Percentiles rank a stretch among this genome's conserved stretches.
These are phyloP conservation scores for Yarrowia sp. DNA, from an alignment of 805 yeast genomes.

Conservation along the genomic window DNA sequence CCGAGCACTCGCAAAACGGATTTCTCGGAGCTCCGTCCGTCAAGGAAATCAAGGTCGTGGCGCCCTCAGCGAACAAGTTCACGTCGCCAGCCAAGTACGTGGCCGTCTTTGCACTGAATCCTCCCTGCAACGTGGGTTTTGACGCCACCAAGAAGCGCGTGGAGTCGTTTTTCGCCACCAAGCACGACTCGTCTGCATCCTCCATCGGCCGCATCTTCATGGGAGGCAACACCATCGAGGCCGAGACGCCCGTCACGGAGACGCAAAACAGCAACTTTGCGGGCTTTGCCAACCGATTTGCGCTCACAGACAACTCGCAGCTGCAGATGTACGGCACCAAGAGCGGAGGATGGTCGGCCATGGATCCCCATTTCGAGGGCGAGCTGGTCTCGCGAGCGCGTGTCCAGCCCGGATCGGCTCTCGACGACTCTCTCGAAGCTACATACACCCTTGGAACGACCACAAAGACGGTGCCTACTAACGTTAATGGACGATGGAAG, in stretches of 20 bases:
- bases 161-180: not conserved
- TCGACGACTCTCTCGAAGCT: constrained; percentile 7
- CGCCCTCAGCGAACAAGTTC: constrained; percentile 1
- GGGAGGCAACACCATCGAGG: constrained; percentile 14
- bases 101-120: constrained; percentile 8
- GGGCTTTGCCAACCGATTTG: constrained; percentile 4
- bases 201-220: constrained; percentile 6
- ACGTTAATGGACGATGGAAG: constrained; percentile 16
- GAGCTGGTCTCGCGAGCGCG: constrained; percentile 5
- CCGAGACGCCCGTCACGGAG: not conserved
- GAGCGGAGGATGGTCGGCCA: constrained; percentile 18
- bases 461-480: not conserved
- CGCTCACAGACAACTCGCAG: constrained; percentile 12
- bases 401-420: not conserved
- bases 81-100: constrained; percentile 19
- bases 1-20: not conserved
- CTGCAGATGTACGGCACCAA: constrained; percentile 18
- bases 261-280: not conserved
- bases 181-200: constrained; percentile 10
- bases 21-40: constrained; percentile 16
- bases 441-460: constrained; percentile 2
- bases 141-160: not conserved
- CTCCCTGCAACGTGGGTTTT: not conserved
- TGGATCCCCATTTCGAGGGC: constrained; percentile 10
- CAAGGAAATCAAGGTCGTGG: constrained; percentile 13